Base-by-base conservation (phyloP, 352 stramenopile genomes). In the Phytophthora sp. region DNA sequence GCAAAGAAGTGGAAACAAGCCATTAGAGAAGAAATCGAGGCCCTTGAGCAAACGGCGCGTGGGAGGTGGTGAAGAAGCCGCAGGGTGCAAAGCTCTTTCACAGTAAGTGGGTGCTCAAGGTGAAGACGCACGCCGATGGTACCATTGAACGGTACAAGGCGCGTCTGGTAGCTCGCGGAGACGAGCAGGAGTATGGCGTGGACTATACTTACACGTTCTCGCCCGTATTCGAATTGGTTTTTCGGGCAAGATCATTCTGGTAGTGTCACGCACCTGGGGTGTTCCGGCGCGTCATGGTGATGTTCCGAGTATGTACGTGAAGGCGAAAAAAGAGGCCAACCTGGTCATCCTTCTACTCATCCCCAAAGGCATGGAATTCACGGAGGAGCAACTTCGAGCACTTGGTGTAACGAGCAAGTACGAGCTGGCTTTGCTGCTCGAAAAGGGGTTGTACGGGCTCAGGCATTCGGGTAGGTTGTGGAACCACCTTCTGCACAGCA, bases 21-120 rank as follows among this genome's bases (percentile, higher is more conserved):
- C 30, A 64, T 57, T 15, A 12, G 15, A 7, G 45, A 50, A 6
- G 56, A 64, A n/a, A 42, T 64, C n/a, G 45, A 30, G 7, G 24
- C 45, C 0, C 16, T 64, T 7, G 35, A 57, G 16, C 23, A 51
- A 64, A 64, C 12, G 33, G 13, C 24, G 51, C 58, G 12, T 66
- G 36, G 47, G 29, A 54, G 7, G 47, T 66, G 13, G 23, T 52
- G 5, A 49, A 55, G 21, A 66, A 59, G 49, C 58, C 49, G 4
- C 3, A 13, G 6, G 26, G 41, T 2, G 50, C 52, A 8, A 51
- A 64, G 20, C 8, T 45, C 0, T 31, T 80, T 6, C 73, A 66
- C 36, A 66, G 29, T 0, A 72, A 75, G 24, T 75, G 68, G 64
- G 64, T 77, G 4, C 57, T 29, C 41, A 23, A n/a, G n/a, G n/a